These are phyloP conservation scores for Candida tetrigidarum DNA, from an alignment of 1,139 yeast genomes.

Conservation along the genomic window DNA sequence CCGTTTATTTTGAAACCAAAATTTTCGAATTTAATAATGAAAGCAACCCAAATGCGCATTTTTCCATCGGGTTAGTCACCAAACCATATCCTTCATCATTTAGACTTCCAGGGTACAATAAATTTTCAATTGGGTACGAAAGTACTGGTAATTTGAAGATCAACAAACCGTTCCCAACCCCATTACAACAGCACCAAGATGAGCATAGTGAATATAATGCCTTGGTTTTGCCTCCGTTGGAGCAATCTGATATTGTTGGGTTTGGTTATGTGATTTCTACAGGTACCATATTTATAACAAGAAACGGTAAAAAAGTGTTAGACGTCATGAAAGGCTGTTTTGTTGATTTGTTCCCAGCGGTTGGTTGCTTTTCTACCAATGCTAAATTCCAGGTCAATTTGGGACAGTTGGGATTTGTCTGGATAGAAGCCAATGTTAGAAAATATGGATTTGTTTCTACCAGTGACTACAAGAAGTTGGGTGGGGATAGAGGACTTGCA, in stretches of 20 bases:
- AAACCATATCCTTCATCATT: conserved; percentile 85
- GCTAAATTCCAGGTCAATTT: conserved; percentile 80
- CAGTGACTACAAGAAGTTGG: conserved; percentile 49
- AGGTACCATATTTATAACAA: conserved; percentile 86
- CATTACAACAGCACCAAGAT: conserved; percentile 48
- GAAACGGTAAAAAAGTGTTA: conserved; percentile 85
- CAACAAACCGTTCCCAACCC: conserved; percentile 71
- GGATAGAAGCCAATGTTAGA: conserved; percentile 92
- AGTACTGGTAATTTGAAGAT: conserved; percentile 81
- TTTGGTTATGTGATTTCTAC: conserved; percentile 82
- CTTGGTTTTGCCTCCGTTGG: conserved; percentile 73
- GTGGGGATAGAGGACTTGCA: conserved; percentile 50
- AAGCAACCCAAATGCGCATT: conserved; percentile 48
- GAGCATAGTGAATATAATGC: conserved; percentile 59
- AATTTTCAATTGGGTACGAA: conserved; percentile 86
- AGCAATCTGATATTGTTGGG: conserved; percentile 90
- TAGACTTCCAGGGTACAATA: conserved; percentile 83
- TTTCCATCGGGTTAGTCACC: conserved; percentile 81
- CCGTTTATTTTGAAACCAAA: conserved; percentile 74
- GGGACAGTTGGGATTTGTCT: conserved; percentile 92
- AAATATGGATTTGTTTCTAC: conserved; percentile 87
- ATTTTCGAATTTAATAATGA: conserved; percentile 50
- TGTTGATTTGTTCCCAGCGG: conserved; percentile 82
- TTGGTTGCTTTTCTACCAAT: conserved; percentile 80
- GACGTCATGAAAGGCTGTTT: conserved; percentile 83